Evolutionary conservation across 495 filamentous ascomycete genomes (phyloP).

Genomic region (Penicillium salamii): DNA sequence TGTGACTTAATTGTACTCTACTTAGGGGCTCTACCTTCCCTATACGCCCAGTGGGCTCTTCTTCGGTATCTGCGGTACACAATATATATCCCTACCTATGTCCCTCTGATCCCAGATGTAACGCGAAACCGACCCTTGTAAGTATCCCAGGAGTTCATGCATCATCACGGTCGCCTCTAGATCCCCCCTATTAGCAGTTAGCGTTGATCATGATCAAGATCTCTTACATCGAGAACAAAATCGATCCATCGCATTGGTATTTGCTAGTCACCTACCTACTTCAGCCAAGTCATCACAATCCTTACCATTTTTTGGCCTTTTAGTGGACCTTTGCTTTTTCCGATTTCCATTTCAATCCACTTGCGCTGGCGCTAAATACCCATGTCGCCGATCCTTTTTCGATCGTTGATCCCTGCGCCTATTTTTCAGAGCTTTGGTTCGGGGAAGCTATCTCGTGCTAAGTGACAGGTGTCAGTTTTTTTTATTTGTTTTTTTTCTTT

Average conservation of each 20-base stretch:
- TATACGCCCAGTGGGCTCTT: too few relatives aligned
- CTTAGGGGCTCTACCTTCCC: too few relatives aligned
- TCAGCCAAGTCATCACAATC: neutral
- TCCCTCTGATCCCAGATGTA: neutral
- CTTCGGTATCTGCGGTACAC: too few relatives aligned
- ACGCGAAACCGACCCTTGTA: conserved; percentile 1
- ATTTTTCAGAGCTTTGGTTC: conserved; percentile 13
- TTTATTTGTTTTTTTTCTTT: neutral
- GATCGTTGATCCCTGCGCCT: conserved; percentile 12
- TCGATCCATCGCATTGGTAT: neutral
- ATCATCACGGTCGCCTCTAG: conserved; percentile 6
- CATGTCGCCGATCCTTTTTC: conserved; percentile 23
- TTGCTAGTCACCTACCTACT: neutral
- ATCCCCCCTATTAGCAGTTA: conserved; percentile 9
- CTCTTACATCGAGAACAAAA: neutral
- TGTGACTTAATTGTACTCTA: neutral
- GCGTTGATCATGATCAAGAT: conserved; percentile 7
- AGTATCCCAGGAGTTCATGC: conserved; percentile 19
- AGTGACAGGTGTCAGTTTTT: conserved; percentile 26
- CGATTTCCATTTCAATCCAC: conserved; percentile 24
- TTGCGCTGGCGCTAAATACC: conserved; percentile 22
- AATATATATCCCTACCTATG: neutral
- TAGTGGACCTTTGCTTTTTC: conserved; percentile 21
- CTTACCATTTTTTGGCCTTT: conserved; percentile 1
- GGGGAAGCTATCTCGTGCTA: conserved; percentile 7